phyloP scores from a whole-genome alignment of 176 grass and related monocot genomes.

The Cenchrus fungigraminus region DNA sequence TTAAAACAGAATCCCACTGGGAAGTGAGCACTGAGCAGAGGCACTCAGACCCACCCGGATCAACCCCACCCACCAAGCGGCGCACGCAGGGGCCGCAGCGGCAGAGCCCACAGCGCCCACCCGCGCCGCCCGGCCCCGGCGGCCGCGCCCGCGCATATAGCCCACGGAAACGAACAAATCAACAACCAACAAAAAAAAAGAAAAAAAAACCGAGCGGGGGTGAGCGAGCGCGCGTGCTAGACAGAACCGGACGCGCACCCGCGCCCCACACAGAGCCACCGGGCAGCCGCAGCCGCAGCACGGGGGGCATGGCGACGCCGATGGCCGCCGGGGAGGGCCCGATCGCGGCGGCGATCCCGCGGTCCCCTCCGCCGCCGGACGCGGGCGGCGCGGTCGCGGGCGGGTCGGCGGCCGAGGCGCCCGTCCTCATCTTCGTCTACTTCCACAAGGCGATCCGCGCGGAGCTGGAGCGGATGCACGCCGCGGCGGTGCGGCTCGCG shows the following conservation, averaged over 20 bases:
- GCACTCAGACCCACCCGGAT: neutral
- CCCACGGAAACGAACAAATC: conserved; percentile 20
- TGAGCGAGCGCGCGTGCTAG: neutral
- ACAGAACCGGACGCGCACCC: neutral
- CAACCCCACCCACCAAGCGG: neutral
- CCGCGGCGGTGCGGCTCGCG: conserved; percentile 62
- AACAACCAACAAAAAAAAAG: neutral
- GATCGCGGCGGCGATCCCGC: conserved; percentile 44
- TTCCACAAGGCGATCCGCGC: conserved; percentile 95
- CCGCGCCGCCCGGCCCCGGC: neutral
- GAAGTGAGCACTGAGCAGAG: neutral
- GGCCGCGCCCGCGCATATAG: conserved; percentile 17
- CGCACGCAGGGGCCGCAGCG: neutral
- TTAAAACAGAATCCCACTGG: neutral
- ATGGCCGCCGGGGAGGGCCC: conserved; percentile 15
- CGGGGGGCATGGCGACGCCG: conserved; percentile 41
- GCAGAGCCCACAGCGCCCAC: neutral
- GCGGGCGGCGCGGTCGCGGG: neutral
- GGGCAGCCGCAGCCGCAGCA: neutral
- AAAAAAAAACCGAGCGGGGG: neutral
- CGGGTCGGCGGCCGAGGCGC: conserved; percentile 52
- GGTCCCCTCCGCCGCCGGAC: conserved; percentile 23
- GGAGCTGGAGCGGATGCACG: conserved; percentile 72
- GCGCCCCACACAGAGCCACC: neutral
- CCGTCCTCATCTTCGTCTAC: conserved; percentile 80